Evolutionary conservation across 495 filamentous ascomycete genomes (phyloP), one percentile per base, ranked within the genome.

Genomic region (Neurospora terricola): DNA sequence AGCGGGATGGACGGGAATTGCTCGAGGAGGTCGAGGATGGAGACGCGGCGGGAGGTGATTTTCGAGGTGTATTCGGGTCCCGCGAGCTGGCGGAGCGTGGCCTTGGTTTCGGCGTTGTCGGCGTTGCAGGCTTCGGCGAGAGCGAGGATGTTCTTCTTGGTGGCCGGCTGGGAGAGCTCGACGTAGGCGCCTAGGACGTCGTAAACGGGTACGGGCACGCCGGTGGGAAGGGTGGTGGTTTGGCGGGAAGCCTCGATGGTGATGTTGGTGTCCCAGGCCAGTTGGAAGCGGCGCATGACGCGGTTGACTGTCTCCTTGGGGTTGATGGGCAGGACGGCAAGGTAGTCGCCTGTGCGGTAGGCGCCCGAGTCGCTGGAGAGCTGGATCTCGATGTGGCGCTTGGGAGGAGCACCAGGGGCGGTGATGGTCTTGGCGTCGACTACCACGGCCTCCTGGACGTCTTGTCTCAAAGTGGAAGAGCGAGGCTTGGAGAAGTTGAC

Each of bases 281-380:
- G 83, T 3, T 86, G 77, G 77, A 86, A 86, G 34, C 77, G 80
- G 21, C 83, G 79, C 82, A 86, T 82, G 12, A 78, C 84, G n/a
- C 89, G 83, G 34, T 83, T 81, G 39, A 93, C 85, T 16, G 81
- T 88, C 38, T 85, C 82, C 72, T 82, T 82, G 6, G 89, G 88
- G 76, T 94, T 94, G 18, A 92, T 82, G 0, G 92, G 92, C 2
- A 93, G 81, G 11, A 94, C 84, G 2, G 91, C 90, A 1, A 95
- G 86, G 77, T 95, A 94, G 75, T 95, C 92, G 48, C 92, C 92
- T 21, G 89, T 86, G 45, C 84, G 83, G 78, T 94, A 94, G 6
- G 84, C 54, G 6, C 54, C 84, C 84, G 90, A 88, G 39, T 87
- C 91, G 7, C 81, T 83, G 0, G 92, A 91, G 0, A 94, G 81